These are phyloP conservation scores for Phytophthora pluvialis DNA, from an alignment of 352 stramenopile species.

Conservation along the genomic window DNA sequence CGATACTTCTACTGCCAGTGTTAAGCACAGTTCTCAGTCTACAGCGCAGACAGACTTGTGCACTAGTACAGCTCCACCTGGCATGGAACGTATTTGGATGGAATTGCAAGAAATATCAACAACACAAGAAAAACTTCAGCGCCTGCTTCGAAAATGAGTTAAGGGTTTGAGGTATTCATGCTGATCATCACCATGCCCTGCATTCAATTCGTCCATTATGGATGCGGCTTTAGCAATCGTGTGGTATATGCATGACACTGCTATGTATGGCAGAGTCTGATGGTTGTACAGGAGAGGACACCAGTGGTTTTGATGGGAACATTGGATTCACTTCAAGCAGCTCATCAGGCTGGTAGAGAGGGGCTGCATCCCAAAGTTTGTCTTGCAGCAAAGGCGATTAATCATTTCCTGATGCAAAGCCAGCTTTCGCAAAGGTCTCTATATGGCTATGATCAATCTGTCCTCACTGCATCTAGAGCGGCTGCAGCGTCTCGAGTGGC, in stretches of 20 bases:
- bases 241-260: background rate
- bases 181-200: background rate
- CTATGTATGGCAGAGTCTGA: constrained; percentile 5
- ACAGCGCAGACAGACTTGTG: background rate
- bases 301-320: constrained; percentile 11
- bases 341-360: constrained; percentile 16
- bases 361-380: background rate
- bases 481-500: constrained; percentile 70
- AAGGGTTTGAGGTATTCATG: background rate
- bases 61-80: constrained; percentile 2
- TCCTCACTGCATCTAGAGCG: constrained; percentile 30
- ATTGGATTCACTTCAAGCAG: constrained; percentile 35
- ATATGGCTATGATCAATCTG: background rate
- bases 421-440: background rate
- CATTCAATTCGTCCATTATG: background rate
- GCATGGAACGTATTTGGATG: constrained; percentile 42
- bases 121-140: constrained; percentile 49
- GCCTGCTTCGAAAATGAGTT: constrained; percentile 26
- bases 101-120: constrained; percentile 50
- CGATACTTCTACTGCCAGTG: background rate
- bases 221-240: background rate
- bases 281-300: background rate
- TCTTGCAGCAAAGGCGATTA: background rate
- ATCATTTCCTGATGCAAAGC: too few relatives aligned
- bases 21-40: background rate